A percentile compares a stretch with the other conserved stretches of the same genome.
These are phyloP conservation scores for Phragmites australis DNA, from an alignment of 176 grass and related monocot species.

Conservation along the genomic window DNA sequence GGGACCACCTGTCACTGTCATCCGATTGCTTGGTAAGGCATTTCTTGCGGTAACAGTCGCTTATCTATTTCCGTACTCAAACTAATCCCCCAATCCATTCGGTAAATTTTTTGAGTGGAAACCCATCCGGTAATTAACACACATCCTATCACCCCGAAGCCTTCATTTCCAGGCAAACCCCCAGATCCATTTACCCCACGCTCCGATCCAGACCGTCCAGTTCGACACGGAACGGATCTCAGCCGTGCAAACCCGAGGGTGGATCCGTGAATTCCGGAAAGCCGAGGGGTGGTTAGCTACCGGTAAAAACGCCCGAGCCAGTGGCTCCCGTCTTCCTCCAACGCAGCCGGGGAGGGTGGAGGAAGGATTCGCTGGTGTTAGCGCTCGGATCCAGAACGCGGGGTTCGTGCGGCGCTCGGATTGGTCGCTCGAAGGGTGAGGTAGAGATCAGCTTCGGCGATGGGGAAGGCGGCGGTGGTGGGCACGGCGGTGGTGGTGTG, in stretches of 20 bases:
- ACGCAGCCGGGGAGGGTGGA: slow-evolving; percentile 7
- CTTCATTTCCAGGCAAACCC: neutral
- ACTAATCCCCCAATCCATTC: neutral
- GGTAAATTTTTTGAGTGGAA: too few species aligned
- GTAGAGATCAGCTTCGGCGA: neutral
- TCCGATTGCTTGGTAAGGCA: neutral
- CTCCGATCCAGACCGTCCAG: neutral
- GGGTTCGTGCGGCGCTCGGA: slow-evolving; percentile 3
- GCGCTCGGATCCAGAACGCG: slow-evolving; percentile 43
- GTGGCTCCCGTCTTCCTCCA: slow-evolving; percentile 31
- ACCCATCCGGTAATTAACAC: neutral
- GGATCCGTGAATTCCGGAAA: slow-evolving; percentile 48
- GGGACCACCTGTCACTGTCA: neutral
- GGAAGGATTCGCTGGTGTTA: neutral
- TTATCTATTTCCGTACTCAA: slow-evolving; percentile 17
- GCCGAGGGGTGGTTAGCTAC: neutral
- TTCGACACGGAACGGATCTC: neutral
- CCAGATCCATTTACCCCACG: neutral
- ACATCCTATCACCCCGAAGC: neutral
- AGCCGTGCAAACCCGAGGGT: slow-evolving; percentile 22
- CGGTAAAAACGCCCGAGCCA: slow-evolving; percentile 52
- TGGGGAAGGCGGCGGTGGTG: slow-evolving; percentile 67
- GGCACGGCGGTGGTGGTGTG: slow-evolving; percentile 69
- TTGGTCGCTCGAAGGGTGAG: neutral
- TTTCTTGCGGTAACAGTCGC: neutral